These are phyloP conservation scores for Suaeda aralocaspica DNA, from an alignment of 148 eudicot species.

Conservation along the genomic window DNA sequence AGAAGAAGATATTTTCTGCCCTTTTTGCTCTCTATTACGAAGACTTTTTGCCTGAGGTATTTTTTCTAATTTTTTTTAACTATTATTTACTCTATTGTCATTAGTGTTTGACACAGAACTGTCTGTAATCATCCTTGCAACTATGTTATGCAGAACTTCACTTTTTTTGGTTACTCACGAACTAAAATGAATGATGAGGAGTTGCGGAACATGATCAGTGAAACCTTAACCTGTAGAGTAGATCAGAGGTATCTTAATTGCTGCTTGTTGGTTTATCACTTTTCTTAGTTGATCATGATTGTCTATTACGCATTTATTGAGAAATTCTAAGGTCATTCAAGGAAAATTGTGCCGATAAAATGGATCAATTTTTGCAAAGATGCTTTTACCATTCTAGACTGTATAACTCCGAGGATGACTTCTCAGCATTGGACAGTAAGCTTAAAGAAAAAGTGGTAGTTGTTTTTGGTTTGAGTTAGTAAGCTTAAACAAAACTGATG, in stretches of 20 bases:
- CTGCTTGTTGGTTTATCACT: background rate
- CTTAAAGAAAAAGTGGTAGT: slow-evolving; percentile 70
- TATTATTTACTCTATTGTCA: background rate
- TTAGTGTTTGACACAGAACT: too few relatives aligned
- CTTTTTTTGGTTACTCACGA: slow-evolving; percentile 72
- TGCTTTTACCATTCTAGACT: slow-evolving; percentile 74
- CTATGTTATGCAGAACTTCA: slow-evolving; percentile 45
- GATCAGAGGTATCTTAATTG: slow-evolving; percentile 54
- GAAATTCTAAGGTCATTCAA: slow-evolving; percentile 33
- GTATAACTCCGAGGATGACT: slow-evolving; percentile 61
- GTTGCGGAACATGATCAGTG: slow-evolving; percentile 63
- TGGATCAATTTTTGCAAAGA: slow-evolving; percentile 56
- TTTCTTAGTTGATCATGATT: too few relatives aligned
- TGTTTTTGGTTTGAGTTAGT: too few relatives aligned
- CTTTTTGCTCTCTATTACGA: slow-evolving; percentile 79
- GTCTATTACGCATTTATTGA: slow-evolving; percentile 10
- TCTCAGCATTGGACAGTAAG: slow-evolving; percentile 50
- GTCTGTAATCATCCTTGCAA: background rate
- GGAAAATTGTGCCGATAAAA: slow-evolving; percentile 79
- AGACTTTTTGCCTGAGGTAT: slow-evolving; percentile 67
- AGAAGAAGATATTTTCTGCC: slow-evolving; percentile 89
- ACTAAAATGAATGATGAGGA: slow-evolving; percentile 68
- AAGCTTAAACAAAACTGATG: too few relatives aligned
- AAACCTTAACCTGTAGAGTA: slow-evolving; percentile 78
- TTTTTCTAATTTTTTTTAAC: background rate